These are phyloP conservation scores for Thelonectria rubi DNA, from an alignment of 2,329 filamentous ascomycete genomes.

Conservation along the genomic window DNA sequence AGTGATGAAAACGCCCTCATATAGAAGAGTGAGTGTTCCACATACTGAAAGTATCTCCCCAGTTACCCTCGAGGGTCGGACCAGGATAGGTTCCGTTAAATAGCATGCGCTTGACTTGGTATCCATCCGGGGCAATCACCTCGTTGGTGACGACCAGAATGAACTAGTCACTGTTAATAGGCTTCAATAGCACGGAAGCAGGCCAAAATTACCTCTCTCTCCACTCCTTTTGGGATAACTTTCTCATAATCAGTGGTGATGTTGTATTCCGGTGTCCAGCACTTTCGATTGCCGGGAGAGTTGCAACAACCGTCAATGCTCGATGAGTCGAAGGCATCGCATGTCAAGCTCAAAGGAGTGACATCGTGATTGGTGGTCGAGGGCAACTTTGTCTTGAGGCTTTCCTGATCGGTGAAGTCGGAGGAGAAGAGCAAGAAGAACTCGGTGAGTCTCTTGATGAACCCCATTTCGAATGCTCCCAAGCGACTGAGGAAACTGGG, in stretches of 20 bases:
- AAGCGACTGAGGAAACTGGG: background rate
- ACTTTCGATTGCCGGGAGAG: background rate
- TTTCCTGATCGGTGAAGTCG: background rate
- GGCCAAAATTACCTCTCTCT: background rate
- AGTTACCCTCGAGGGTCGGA: slow-evolving; percentile 12
- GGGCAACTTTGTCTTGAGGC: background rate
- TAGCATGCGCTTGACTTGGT: background rate
- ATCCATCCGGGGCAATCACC: slow-evolving; percentile 12
- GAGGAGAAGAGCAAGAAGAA: slow-evolving; percentile 1
- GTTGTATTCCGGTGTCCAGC: slow-evolving; percentile 1
- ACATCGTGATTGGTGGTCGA: background rate
- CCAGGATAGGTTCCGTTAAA: slow-evolving; percentile 16
- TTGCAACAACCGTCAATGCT: background rate
- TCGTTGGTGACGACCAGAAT: slow-evolving; percentile 8
- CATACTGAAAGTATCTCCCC: slow-evolving; percentile 20
- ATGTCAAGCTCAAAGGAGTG: background rate
- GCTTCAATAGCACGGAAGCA: background rate
- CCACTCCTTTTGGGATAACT: background rate
- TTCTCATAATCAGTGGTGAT: slow-evolving; percentile 12
- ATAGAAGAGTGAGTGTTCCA: background rate
- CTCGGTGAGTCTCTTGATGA: slow-evolving; percentile 10
- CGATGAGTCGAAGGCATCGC: background rate
- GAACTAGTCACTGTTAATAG: background rate
- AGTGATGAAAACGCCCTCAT: background rate
- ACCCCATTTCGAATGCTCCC: slow-evolving; percentile 1